Base-by-base conservation (phyloP, 768 basidiomycete genomes). In the Stropharia rugosoannulata region DNA sequence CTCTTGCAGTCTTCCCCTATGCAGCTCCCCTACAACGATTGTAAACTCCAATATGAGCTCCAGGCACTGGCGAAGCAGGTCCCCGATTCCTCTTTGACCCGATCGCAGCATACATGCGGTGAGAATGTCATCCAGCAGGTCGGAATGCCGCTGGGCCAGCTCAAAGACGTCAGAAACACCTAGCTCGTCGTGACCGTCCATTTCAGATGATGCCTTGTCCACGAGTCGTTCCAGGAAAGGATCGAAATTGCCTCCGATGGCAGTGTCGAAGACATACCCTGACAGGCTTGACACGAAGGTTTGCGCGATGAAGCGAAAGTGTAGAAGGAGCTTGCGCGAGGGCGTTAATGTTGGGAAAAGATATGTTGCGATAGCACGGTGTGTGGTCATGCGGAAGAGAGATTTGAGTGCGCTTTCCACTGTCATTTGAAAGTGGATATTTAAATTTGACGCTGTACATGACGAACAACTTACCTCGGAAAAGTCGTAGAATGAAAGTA, bases 201-300 rank as follows among this genome's bases (percentile, higher is more conserved):
- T 7, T 18, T 29, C 49, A 27, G 22, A 4, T 40, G 38, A 9
- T 15, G 41, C 10, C 27, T 52, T 52, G 5, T 12, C 18, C 16
- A 66, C 66, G 35, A 78, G 64, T 6, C 70, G 74, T 9, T 68
- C 68, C 37, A 90, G 67, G 72, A 95, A 93, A 1, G 80, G 75
- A 57, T 86, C 83, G 60, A 92, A 89, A 64, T 90, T 87, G 27
- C 83, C 83, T 11, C 85, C 81, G 55, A 96, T 92, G 2, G 85
- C 93, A n/a, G 82, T 83, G 67, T 93, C 90, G 52, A 87, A 86
- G 18, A 93, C 75, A 60, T 95, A 93, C 35, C 80, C 73, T 3
- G 82, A 81, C 29, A 95, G 74, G n/a, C 74, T 77, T 15, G 73
- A 75, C 38, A 93, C 74, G 71, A 95, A 93, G 5, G 84, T 75